Base-by-base conservation (phyloP, 169 alveolate species). In the Cryptosporidium sp. region DNA sequence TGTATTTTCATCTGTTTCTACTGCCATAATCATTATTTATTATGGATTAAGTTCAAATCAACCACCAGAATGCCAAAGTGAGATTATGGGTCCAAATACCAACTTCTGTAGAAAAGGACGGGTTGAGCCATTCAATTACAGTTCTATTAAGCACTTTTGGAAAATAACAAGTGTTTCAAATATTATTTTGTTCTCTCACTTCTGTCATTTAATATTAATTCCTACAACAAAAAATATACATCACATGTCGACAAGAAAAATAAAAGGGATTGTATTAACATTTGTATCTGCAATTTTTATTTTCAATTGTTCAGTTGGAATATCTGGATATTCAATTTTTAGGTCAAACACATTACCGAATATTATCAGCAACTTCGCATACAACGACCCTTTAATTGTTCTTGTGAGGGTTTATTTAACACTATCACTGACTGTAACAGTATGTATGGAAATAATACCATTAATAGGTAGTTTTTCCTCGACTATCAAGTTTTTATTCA, bases 381-480 rank as follows among this genome's bases (percentile, higher is more conserved):
- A 48, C 37, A 48, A 65, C 45, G 80, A 80, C 21, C 89, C 89
- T 16, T 80, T 80, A 62, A 45, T 80, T 37, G 65, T 80, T 29
- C 39, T 59, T 0, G 43, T 62, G 6, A 80, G 89, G 51, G 26
- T 45, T 16, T 80, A 80, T 48, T 41, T 80, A 31, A 61, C 69
- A 7, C 37, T 80, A 33, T 59, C 89, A 14, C 29, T 80, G 39
- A 80, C 89, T 4, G 89, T 80, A n/a, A 80, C 89, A 43, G 21
- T 80, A 61, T 80, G 89, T 67, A 80, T 80, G 48, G 89, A 80
- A 80, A 62, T 43, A 12, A 45, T 80, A 39, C 89, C 89, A 18
- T 39, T 80, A 18, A 35, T 65, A 26, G 75, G 62, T 26, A 80
- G 89, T 80, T 59, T 80, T 18, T 37, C 89, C n/a, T 80, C 71